These are phyloP conservation scores for Sclerotinia sclerotiorum DNA, from an alignment of 2,329 filamentous ascomycete genomes.

Conservation along the genomic window DNA sequence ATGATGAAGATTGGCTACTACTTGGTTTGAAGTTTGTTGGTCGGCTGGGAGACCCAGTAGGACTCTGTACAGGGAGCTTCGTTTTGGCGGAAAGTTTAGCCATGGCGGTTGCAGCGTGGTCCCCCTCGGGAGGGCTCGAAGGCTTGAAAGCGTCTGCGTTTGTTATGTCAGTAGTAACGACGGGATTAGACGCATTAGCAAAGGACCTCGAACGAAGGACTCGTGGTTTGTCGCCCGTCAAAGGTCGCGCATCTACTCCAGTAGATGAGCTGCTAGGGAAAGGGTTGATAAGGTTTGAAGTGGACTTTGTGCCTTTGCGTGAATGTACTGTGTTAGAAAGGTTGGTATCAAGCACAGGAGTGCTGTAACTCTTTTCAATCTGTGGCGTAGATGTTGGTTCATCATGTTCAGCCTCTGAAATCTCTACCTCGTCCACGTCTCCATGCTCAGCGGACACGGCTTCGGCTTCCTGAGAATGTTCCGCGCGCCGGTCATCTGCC, in stretches of 20 bases:
- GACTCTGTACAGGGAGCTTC: constrained; percentile 52
- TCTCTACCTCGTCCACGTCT: constrained; percentile 47
- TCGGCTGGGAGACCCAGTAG: constrained; percentile 46
- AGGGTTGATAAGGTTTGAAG: constrained; percentile 32
- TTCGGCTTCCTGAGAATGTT: constrained; percentile 43
- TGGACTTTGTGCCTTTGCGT: constrained; percentile 45
- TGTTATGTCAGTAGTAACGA: constrained; percentile 65
- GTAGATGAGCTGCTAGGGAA: constrained; percentile 49
- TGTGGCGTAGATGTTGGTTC: constrained; percentile 44
- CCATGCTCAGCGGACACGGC: constrained; percentile 47
- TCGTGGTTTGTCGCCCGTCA: constrained; percentile 49
- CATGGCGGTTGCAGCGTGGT: constrained; percentile 63
- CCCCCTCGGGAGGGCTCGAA: constrained; percentile 54
- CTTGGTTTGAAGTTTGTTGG: constrained; percentile 44
- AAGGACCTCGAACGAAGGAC: constrained; percentile 63
- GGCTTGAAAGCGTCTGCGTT: constrained; percentile 65
- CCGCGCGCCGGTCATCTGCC: constrained; percentile 53
- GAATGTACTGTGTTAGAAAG: constrained; percentile 50
- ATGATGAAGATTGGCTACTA: constrained; percentile 52
- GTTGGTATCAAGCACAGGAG: constrained; percentile 47
- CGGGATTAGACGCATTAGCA: constrained; percentile 60
- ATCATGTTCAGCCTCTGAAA: constrained; percentile 40
- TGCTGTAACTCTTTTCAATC: constrained; percentile 57
- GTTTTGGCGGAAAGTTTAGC: constrained; percentile 66
- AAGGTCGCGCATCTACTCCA: constrained; percentile 49